phyloP scores from a whole-genome alignment of 192 early-diverging fungal genomes.

The Podila minutissima region DNA sequence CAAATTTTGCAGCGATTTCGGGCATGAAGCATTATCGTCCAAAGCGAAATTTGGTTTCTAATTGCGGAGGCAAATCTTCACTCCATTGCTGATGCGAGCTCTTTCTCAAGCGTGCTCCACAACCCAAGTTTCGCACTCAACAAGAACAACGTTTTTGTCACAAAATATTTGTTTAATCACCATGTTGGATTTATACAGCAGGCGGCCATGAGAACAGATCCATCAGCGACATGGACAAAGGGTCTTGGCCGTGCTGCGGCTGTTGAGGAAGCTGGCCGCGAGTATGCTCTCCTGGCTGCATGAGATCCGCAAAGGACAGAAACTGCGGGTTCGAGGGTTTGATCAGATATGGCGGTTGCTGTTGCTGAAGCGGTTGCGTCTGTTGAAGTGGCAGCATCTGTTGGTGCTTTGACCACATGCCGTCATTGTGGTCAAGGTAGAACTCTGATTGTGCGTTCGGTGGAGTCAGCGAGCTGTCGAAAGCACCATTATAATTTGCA shows the following conservation, averaged over 20 bases:
- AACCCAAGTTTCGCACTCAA: too few species aligned
- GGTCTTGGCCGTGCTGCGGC: too few species aligned
- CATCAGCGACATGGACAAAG: constrained; percentile 11
- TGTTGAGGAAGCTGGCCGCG: too few species aligned
- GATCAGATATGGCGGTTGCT: not conserved
- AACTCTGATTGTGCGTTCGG: not conserved
- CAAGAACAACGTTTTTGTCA: too few species aligned
- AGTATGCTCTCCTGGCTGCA: not conserved
- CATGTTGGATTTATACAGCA: too few species aligned
- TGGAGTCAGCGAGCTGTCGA: not conserved
- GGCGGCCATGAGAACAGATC: constrained; percentile 5
- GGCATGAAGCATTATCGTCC: too few species aligned
- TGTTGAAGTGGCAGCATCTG: not conserved
- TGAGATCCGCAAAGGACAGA: constrained; percentile 19
- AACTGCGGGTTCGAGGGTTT: constrained; percentile 11
- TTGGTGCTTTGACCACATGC: not conserved
- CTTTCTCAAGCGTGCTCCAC: too few species aligned
- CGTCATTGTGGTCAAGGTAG: not conserved
- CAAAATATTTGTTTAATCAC: too few species aligned
- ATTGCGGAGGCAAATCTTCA: too few species aligned
- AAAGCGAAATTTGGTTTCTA: too few species aligned
- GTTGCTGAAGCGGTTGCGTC: not conserved
- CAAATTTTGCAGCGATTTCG: too few species aligned
- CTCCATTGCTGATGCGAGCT: too few species aligned
- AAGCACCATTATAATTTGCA: not conserved